A percentile compares a stretch with the other conserved stretches of the same genome.
phyloP scores from a whole-genome alignment of 257 asterid species.

The Solanum corneliomulleri region DNA sequence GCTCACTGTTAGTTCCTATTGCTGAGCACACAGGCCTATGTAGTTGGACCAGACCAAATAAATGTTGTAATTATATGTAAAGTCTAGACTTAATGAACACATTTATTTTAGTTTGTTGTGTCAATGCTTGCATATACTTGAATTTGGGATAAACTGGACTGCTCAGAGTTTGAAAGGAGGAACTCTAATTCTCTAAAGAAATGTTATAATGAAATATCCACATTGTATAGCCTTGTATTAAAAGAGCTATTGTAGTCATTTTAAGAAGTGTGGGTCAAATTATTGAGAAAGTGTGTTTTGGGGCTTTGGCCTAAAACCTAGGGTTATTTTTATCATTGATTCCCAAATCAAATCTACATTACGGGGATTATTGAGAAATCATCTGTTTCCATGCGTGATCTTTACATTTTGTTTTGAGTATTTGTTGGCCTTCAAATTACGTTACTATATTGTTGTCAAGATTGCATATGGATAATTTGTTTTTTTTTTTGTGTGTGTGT shows the following conservation, averaged over 20 bases:
- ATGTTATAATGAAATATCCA: not conserved
- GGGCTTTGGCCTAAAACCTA: not conserved
- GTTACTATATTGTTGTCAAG: not conserved
- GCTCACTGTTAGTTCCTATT: not conserved
- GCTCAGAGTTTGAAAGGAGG: not conserved
- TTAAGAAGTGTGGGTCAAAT: not conserved
- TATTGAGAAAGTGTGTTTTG: not conserved
- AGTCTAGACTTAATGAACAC: not conserved
- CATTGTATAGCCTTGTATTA: not conserved
- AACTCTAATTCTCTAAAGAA: not conserved
- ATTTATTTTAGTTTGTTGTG: not conserved
- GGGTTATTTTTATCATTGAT: not conserved
- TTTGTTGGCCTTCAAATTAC: not conserved
- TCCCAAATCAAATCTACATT: not conserved
- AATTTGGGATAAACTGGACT: not conserved
- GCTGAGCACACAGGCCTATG: not conserved
- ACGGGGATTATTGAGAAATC: not conserved
- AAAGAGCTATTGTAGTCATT: not conserved
- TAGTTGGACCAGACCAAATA: not conserved
- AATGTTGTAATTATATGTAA: not conserved
- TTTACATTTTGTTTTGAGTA: not conserved
- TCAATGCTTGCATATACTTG: not conserved
- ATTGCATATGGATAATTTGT: not conserved
- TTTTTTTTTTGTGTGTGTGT: not conserved
- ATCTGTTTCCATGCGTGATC: not conserved